phyloP scores from a whole-genome alignment of 148 eudicot species.

The Gaultheria prostrata region DNA sequence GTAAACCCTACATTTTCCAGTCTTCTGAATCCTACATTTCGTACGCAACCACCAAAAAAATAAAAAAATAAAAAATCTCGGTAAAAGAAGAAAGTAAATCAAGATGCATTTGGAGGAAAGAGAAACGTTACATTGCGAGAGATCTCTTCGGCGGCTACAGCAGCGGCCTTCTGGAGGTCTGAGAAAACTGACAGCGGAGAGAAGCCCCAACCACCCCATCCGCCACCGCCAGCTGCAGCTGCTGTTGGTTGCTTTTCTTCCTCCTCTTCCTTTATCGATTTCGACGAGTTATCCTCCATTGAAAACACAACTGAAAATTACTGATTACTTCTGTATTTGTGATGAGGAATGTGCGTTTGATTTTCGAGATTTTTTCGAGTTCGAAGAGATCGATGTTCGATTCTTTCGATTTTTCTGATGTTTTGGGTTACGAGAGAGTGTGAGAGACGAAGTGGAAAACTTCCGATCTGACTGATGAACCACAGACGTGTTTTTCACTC shows the following conservation, averaged over 20 bases:
- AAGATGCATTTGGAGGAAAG: neutral
- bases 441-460: neutral
- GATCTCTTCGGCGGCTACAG: slow-evolving; percentile 87
- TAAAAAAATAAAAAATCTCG: neutral
- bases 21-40: neutral
- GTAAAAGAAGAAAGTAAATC: neutral
- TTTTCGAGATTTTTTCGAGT: neutral
- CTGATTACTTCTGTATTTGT: neutral
- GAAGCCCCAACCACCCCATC: slow-evolving; percentile 97
- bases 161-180: slow-evolving; percentile 90
- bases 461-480: neutral
- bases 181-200: slow-evolving; percentile 71
- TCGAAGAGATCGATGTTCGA: neutral
- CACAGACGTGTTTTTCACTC: neutral
- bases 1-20: neutral
- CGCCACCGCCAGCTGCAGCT: slow-evolving; percentile 48
- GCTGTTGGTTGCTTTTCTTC: slow-evolving; percentile 21
- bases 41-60: neutral
- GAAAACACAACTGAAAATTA: neutral
- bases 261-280: slow-evolving; percentile 25
- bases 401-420: neutral
- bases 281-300: slow-evolving; percentile 27
- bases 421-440: neutral
- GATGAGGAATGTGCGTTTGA: neutral
- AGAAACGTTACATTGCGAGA: slow-evolving; percentile 71